A percentile compares a stretch with the other conserved stretches of the same genome.
Conservation (phyloP, 176 grass and related monocot species). For the Pontederia paniculata region DNA sequence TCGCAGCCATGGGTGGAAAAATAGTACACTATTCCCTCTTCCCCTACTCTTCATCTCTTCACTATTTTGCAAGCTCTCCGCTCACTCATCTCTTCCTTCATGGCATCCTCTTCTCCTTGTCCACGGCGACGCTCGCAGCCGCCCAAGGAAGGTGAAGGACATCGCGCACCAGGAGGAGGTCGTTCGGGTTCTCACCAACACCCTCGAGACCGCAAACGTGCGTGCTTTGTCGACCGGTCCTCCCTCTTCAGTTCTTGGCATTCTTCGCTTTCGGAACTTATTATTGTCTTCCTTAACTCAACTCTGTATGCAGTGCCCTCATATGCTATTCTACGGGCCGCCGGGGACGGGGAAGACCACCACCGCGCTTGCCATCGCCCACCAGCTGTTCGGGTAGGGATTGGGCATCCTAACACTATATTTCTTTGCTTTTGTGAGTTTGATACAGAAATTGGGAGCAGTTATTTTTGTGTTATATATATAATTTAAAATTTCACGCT, state of each 20-base stretch:
- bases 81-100: neutral
- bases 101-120: constrained; percentile 4
- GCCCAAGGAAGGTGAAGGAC: constrained; percentile 93
- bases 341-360: constrained; percentile 95
- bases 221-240: constrained; percentile 3
- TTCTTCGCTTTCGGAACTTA: neutral
- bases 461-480: neutral
- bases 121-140: constrained; percentile 28
- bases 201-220: constrained; percentile 79
- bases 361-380: constrained; percentile 76
- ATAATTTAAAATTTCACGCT: neutral
- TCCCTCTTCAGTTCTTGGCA: neutral
- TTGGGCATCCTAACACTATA: neutral
- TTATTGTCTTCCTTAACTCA: constrained; percentile 15
- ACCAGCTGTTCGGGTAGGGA: constrained; percentile 82
- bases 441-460: neutral
- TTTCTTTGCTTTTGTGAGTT: neutral
- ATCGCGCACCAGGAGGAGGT: constrained; percentile 97
- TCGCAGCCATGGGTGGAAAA: constrained; percentile 99
- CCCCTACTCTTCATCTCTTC: neutral
- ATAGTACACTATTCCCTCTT: constrained; percentile 36
- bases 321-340: constrained; percentile 95
- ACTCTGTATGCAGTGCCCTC: constrained; percentile 49
- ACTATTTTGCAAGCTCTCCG: neutral
- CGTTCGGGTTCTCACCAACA: constrained; percentile 85